Evolutionary conservation across 768 basidiomycete species (phyloP), one percentile per base, ranked within the genome.

Genomic region (Nidularia pulvinata): DNA sequence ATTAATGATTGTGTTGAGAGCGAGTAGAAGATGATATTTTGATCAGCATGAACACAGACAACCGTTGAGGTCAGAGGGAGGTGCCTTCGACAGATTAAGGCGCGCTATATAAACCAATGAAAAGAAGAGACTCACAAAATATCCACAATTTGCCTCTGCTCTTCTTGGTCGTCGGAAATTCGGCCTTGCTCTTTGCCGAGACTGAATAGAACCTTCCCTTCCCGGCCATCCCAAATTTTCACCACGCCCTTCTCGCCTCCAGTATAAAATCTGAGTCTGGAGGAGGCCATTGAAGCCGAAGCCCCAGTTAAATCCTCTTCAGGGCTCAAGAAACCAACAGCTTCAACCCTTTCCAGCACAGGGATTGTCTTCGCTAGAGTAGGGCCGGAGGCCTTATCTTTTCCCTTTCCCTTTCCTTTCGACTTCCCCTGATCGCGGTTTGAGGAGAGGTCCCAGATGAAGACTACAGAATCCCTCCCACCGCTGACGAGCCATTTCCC

Each of bases 11-110:
- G 79, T 1, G 83, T 82, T n/a, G 77, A 67, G 6, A 96, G 73
- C 2, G 92, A 94, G 68, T 95, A 86, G 72, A 93, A 93, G 46
- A 95, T 79, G 60, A 99, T 95, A 60, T 98, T 99, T 71, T 98
- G 97, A 69, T 99, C 96, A 22, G 92, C 94, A 66, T 96, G 95
- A 13, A 95, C 75, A 13, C 94, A 91, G 19, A 94, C 77, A 11
- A 98, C 69, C 1, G 82, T 81, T 7, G 86, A 84, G 7, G 72
- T 76, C 2, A 79, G 68, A 0, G 85, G 81, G 46, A 90, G 70
- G 69, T 93, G 92, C 46, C 95, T 96, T 51, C 10, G 22, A 51
- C 49, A 48, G 46, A 33, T 61, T 51, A 64, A 57, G 36, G 57
- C 48, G 54, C 22, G 16, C 50, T 48, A 57, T 30, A 51, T 39